Base-by-base conservation (phyloP, 148 eudicot genomes). In the Vaccinium macrocarpon region DNA sequence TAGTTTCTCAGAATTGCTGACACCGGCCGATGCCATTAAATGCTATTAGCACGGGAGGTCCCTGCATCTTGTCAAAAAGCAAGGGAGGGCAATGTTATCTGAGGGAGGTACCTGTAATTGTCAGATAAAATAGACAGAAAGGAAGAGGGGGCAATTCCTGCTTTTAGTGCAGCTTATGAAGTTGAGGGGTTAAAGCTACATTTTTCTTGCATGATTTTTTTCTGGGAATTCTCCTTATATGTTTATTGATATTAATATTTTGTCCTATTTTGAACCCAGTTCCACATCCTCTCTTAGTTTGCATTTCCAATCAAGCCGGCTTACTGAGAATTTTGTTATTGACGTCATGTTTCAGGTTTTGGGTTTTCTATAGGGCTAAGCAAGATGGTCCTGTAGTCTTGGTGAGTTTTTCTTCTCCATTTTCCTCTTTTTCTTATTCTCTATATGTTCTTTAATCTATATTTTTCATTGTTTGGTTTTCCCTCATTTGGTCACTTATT, bases 341-440 rank as follows among this genome's bases (percentile, higher is more conserved):
- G 61, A n/a, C 57, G 57, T 79, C 62, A 80, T 81, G 62, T 88
- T 88, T 85, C 94, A 96, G 98, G 98, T 96, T 96, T 86, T 96
- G 98, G 98, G 85, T 96, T 88, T 89, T 96, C 8, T 96, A 96
- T 87, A 90, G 98, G 85, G 98, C 98, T 82, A 96, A 94, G 93
- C 90, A 96, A 88, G 98, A 96, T 79, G 98, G 98, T 68, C 98
- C 98, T 70, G 98, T 96, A 86, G 98, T 96, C 74, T 84, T 96
- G 98, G 98, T 96, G 86, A 91, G 93, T 82, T 76, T 64, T 23
- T n/a, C 5, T 53, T 83, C 84, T 77, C 35, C 25, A 29, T 51
- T 32, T 5, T 3, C 29, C 19, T 42, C 50, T 61, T 74, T 77
- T 71, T 11, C 23, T 8, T 78, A 51, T 9, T 62, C 42, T 18